Evolutionary conservation across 768 basidiomycete genomes (phyloP).

Genomic region (Leucocoprinus sp.): DNA sequence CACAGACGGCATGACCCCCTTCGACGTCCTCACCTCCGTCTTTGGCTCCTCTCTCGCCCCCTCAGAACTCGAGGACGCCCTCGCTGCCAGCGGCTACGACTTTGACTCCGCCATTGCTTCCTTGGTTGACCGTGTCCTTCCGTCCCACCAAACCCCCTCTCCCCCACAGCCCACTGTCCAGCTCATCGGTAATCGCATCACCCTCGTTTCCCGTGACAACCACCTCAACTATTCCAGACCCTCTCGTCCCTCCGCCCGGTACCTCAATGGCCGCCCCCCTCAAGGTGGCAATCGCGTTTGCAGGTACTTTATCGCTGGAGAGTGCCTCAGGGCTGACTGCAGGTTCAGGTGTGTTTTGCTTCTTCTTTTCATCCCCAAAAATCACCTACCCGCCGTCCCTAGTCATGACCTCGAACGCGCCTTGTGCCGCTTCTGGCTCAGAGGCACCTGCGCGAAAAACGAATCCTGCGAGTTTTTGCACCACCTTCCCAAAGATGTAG

Average conservation of each 20-base stretch:
- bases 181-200: conserved; percentile 59
- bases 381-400: too few relatives aligned
- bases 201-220: conserved; percentile 53
- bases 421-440: conserved; percentile 93
- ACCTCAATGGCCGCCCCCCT: conserved; percentile 47
- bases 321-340: conserved; percentile 93
- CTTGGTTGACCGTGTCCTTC: conserved; percentile 71
- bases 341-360: conserved; percentile 77
- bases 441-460: conserved; percentile 95
- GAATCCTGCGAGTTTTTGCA: conserved; percentile 96
- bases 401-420: conserved; percentile 95
- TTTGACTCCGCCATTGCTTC: conserved; percentile 95
- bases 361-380: too few relatives aligned
- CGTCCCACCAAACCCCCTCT: conserved; percentile 21
- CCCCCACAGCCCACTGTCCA: conserved; percentile 48
- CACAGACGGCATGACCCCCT: conserved; percentile 93
- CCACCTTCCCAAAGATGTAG: conserved; percentile 80
- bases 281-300: conserved; percentile 77
- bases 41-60: conserved; percentile 88
- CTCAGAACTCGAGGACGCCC: conserved; percentile 88
- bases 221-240: too few relatives aligned
- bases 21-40: conserved; percentile 91
- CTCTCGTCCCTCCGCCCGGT: too few relatives aligned
- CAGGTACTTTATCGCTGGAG: conserved; percentile 93
- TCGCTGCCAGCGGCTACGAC: conserved; percentile 82